Evolutionary conservation across 768 basidiomycete species (phyloP).

Genomic region (Suillus subalutaceus): DNA sequence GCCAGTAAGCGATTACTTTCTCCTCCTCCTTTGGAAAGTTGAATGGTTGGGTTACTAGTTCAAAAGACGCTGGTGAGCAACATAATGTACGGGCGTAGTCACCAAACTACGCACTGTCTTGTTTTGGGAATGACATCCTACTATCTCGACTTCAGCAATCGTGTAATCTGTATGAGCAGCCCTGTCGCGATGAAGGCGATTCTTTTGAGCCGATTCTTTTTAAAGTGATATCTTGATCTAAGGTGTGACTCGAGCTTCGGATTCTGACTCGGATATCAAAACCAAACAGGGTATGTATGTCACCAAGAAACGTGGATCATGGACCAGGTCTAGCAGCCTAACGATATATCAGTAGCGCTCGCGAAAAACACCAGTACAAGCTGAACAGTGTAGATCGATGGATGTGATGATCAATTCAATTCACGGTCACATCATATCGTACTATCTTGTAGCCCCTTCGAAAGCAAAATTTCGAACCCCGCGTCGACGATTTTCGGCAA

Average conservation of each 20-base stretch:
- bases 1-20: slow-evolving; percentile 90
- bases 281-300: slow-evolving; percentile 5
- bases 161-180: neutral
- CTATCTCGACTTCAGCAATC: neutral
- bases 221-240: slow-evolving; percentile 2
- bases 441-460: neutral
- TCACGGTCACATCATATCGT: neutral
- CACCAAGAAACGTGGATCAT: neutral
- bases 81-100: neutral
- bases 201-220: neutral
- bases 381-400: neutral
- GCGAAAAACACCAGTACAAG: neutral
- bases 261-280: slow-evolving; percentile 6
- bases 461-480: slow-evolving; percentile 1
- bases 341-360: neutral
- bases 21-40: slow-evolving; percentile 88
- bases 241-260: neutral
- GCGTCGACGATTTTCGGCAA: slow-evolving; percentile 1
- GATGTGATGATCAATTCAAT: slow-evolving; percentile 1
- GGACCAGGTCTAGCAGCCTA: neutral
- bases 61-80: slow-evolving; percentile 15
- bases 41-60: slow-evolving; percentile 71
- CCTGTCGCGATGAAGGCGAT: neutral
- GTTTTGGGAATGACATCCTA: slow-evolving; percentile 66
- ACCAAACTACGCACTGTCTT: slow-evolving; percentile 62